Conservation (phyloP, 495 filamentous ascomycete species). For the Filosporella fistucella region DNA sequence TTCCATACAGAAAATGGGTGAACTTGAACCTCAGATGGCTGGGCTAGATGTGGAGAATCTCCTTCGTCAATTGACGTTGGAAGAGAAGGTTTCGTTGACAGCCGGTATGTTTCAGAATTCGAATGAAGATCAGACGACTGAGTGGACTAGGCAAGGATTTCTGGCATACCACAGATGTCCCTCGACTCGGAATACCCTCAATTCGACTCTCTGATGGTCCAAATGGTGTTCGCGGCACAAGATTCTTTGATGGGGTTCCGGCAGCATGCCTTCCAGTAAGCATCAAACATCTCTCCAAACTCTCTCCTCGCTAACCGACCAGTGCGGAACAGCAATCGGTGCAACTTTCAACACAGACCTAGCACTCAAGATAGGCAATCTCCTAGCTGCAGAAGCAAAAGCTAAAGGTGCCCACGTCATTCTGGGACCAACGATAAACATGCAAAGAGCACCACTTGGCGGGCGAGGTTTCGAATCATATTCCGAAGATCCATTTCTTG, state of each 20-base stretch:
- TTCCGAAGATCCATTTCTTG: constrained; percentile 65
- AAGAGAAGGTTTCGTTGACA: constrained; percentile 46
- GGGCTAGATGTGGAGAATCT: constrained; percentile 43
- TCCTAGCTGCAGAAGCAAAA: constrained; percentile 64
- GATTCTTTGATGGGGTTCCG: constrained; percentile 64
- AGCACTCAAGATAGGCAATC: constrained; percentile 48
- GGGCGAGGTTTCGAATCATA: constrained; percentile 79
- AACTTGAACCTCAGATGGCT: neutral
- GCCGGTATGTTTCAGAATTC: constrained; percentile 32
- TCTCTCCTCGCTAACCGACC: too few relatives aligned
- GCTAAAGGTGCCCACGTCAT: constrained; percentile 64
- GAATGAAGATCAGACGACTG: too few relatives aligned
- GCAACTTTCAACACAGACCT: constrained; percentile 65
- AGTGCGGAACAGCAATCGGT: constrained; percentile 62
- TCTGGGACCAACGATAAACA: constrained; percentile 70
- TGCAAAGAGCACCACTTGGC: constrained; percentile 67
- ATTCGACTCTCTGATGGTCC: constrained; percentile 66
- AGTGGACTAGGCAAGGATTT: constrained; percentile 30
- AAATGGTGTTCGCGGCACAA: constrained; percentile 65
- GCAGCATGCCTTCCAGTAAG: constrained; percentile 65
- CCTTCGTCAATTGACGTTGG: constrained; percentile 44
- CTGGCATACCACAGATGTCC: constrained; percentile 57
- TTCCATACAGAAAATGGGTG: constrained; percentile 1
- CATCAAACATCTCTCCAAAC: too few relatives aligned
- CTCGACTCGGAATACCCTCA: constrained; percentile 51